Conservation (phyloP, 306 rosid genomes). For the Astragalus glycyphyllos region DNA sequence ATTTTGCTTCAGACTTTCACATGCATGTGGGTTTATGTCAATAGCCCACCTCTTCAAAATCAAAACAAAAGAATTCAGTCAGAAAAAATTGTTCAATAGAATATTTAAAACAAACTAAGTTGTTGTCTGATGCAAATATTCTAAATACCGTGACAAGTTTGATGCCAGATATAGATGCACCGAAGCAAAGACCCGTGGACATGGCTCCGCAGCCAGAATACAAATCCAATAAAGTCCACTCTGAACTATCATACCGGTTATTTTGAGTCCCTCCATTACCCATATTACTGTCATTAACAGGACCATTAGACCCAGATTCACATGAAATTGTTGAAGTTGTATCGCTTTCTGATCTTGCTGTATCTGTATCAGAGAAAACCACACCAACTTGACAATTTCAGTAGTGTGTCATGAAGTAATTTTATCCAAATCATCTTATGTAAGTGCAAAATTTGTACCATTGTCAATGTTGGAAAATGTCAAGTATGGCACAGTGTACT, state of each 20-base stretch:
- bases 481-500: constrained; percentile 38
- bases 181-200: constrained; percentile 59
- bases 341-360: not conserved
- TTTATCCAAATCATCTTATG: constrained; percentile 6
- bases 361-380: constrained; percentile 24
- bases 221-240: constrained; percentile 46
- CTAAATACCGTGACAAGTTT: constrained; percentile 54
- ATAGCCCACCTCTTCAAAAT: constrained; percentile 55
- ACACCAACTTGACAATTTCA: not conserved
- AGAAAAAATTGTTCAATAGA: not conserved
- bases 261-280: not conserved
- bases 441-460: constrained; percentile 1
- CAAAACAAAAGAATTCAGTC: constrained; percentile 8
- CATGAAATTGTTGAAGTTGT: constrained; percentile 45
- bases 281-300: not conserved
- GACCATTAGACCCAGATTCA: constrained; percentile 32
- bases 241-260: not conserved
- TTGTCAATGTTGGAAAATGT: constrained; percentile 40
- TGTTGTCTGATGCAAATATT: not conserved
- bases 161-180: constrained; percentile 48
- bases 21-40: constrained; percentile 45
- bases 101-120: not conserved
- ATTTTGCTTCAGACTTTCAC: constrained; percentile 51
- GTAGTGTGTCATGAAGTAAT: not conserved
- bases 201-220: constrained; percentile 61